Base-by-base conservation (phyloP, 176 grass and related monocot species). In the Avena sativa region DNA sequence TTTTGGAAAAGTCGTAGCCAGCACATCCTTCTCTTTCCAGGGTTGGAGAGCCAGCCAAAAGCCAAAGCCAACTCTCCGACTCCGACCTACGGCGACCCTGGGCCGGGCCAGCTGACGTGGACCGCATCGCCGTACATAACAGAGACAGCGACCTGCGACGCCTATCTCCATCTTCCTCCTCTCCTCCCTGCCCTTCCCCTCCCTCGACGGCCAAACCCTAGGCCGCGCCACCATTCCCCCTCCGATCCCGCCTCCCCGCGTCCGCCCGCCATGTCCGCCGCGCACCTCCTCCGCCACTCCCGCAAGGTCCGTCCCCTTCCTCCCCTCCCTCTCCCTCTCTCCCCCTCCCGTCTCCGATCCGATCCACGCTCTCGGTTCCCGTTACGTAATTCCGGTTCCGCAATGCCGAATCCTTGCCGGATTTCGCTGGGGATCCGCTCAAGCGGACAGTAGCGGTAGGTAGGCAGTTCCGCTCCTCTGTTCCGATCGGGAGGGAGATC, bases 241-340 rank as follows among this genome's bases (percentile, higher is more conserved):
- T 21, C 79, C n/a, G 13, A 74, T 9, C 58, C 6, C 78, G 17
- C 17, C 43, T 7, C 87, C 58, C 62, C 25, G 17, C 47, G 23
- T 2, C 88, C 83, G 70, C 1, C 80, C 83, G 59, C 74, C 89
- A 91, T 91, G 89, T 87, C 89, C 60, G 82, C 94, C 55, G 82
- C 85, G 36, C 80, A 92, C 32, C 84, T 97, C 49, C 92, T 97
- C 40, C 94, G 92, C 53, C 94, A 89, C 82, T 97, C 92, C 43
- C 90, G 94, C 94, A 94, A 97, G 94, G 94, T 97, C 55, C 6
- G 30, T 61, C n/a, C 36, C 17, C 1, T 20, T 32, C 8, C 48
- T 8, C 28, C 12, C 9, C 14, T 13, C 17, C 15, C 8, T 15
- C 23, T 46, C 20, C 12, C 0, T 19, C 16, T 25, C 34, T 46